A percentile compares a stretch with the other conserved stretches of the same genome.
Evolutionary conservation across 108 stramenopile species (phyloP).

Genomic region (Cylindrotheca closterium): DNA sequence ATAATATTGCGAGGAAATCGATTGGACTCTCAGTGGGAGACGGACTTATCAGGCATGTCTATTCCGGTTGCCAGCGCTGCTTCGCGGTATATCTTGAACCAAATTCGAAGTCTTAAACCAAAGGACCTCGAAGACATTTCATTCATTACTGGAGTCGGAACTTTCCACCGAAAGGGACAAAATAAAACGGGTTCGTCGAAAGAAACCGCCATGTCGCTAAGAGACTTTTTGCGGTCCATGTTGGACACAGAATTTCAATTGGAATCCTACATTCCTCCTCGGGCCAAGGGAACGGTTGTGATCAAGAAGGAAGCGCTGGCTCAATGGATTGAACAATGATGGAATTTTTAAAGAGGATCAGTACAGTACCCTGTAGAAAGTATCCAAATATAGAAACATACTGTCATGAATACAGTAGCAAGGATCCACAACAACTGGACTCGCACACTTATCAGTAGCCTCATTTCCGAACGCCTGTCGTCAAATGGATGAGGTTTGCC

Average conservation of each 20-base stretch:
- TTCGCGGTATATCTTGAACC: constrained; percentile 53
- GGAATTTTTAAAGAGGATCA: too few species aligned
- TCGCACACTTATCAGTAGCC: too few species aligned
- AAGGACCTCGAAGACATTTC: constrained; percentile 44
- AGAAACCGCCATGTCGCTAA: constrained; percentile 27
- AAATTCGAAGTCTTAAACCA: constrained; percentile 10
- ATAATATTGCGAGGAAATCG: constrained; percentile 53
- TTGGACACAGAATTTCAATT: constrained; percentile 54
- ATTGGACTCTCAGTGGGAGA: constrained; percentile 63
- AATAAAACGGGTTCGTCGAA: constrained; percentile 2
- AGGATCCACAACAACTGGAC: too few species aligned
- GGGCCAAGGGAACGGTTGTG: constrained; percentile 54
- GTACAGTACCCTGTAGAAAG: too few species aligned
- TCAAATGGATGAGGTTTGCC: too few species aligned
- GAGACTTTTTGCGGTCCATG: constrained; percentile 55
- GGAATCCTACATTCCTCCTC: constrained; percentile 40
- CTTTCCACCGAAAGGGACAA: neutral
- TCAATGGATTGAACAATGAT: too few species aligned
- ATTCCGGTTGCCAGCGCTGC: constrained; percentile 77
- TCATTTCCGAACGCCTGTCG: too few species aligned
- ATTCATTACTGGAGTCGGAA: constrained; percentile 75
- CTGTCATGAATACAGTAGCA: too few species aligned
- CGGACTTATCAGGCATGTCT: constrained; percentile 69
- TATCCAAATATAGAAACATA: too few species aligned
- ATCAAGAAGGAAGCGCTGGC: constrained; percentile 8